phyloP scores from a whole-genome alignment of 208 protist genomes.

The Naegleria lovaniensis region DNA sequence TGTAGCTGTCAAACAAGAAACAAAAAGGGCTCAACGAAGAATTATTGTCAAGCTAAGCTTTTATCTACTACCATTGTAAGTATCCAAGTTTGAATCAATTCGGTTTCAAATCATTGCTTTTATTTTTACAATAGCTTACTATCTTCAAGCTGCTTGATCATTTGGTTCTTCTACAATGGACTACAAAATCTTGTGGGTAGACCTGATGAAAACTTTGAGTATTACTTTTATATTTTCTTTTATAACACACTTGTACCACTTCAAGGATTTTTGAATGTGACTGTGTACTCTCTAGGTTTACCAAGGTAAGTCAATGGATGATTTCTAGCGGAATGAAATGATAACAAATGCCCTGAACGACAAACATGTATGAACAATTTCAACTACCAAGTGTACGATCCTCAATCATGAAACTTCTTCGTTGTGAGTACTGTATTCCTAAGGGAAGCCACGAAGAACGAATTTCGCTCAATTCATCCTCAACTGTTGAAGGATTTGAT shows the following conservation, averaged over 20 bases:
- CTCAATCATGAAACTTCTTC: too few species aligned
- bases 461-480: too few species aligned
- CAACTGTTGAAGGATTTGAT: too few species aligned
- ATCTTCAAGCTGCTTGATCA: not conserved
- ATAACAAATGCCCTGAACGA: too few species aligned
- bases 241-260: not conserved
- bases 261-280: not conserved
- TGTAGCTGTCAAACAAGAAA: not conserved
- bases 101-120: too few species aligned
- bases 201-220: not conserved
- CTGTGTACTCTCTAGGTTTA: not conserved
- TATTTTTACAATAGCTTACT: not conserved
- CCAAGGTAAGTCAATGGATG: not conserved
- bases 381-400: too few species aligned
- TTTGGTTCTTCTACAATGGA: not conserved
- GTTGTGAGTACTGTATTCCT: too few species aligned
- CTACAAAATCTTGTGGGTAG: not conserved
- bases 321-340: too few species aligned
- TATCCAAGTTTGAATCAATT: not conserved
- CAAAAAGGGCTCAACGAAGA: not conserved
- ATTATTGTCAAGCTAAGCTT: not conserved
- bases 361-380: too few species aligned
- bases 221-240: not conserved
- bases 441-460: too few species aligned
- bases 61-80: slow-evolving; percentile 1